Evolutionary conservation across 2,329 filamentous ascomycete genomes (phyloP).

Genomic region (Hymenoscyphus scutula): DNA sequence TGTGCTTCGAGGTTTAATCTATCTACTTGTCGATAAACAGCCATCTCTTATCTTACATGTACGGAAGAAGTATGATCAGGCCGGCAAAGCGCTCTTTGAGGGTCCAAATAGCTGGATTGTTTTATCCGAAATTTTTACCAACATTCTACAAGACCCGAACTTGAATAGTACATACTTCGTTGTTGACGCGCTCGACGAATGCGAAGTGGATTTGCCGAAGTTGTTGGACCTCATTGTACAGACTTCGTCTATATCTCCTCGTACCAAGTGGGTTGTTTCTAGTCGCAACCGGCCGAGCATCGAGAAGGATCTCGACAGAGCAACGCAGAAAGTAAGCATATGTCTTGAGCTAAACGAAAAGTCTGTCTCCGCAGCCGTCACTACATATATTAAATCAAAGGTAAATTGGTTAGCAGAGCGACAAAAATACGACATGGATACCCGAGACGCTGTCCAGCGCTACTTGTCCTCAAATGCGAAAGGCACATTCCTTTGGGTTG

Average conservation of each 20-base stretch:
- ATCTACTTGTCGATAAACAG: constrained; percentile 38
- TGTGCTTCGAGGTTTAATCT: constrained; percentile 46
- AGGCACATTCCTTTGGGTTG: constrained; percentile 3
- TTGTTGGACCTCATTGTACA: constrained; percentile 2
- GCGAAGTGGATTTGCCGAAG: constrained; percentile 25
- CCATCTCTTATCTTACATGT: constrained; percentile 38
- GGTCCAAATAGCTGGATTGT: constrained; percentile 39
- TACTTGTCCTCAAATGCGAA: constrained; percentile 29
- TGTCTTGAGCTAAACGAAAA: constrained; percentile 11
- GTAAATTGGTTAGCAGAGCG: constrained; percentile 36
- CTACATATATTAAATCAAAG: not conserved
- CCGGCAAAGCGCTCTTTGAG: constrained; percentile 41
- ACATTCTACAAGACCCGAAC: constrained; percentile 40
- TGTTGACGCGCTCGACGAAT: constrained; percentile 50
- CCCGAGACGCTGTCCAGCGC: constrained; percentile 31
- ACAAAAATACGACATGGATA: constrained; percentile 23
- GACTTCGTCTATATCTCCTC: constrained; percentile 3
- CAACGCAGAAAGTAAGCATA: too few relatives aligned
- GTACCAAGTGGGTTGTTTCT: constrained; percentile 8
- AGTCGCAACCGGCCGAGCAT: constrained; percentile 8
- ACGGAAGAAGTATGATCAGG: constrained; percentile 31
- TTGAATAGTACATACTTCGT: constrained; percentile 37
- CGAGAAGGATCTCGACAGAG: too few relatives aligned
- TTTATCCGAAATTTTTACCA: constrained; percentile 40
- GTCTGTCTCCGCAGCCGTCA: not conserved